Percentiles rank a stretch among this genome's conserved stretches.
These are phyloP conservation scores for Neoboletus brunneissimus DNA, from an alignment of 768 basidiomycete genomes.

Conservation along the genomic window DNA sequence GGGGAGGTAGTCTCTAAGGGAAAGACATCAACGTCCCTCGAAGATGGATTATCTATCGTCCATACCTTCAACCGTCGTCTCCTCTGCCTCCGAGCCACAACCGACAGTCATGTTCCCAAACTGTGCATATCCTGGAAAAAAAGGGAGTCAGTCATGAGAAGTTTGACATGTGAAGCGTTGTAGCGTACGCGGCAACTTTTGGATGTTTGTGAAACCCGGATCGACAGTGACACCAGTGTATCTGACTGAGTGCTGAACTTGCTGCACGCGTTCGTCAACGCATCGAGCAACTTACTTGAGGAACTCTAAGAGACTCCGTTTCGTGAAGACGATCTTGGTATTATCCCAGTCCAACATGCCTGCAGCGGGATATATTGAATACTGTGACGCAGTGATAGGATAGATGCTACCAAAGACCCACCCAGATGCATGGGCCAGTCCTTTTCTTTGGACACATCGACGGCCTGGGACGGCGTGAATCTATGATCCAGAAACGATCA, in stretches of 20 bases:
- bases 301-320: constrained; percentile 73
- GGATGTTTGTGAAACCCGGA: constrained; percentile 69
- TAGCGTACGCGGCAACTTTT: constrained; percentile 67
- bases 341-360: constrained; percentile 82
- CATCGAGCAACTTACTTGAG: constrained; percentile 51
- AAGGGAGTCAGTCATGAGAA: not conserved
- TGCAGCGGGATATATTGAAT: constrained; percentile 22
- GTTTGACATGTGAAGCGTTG: not conserved
- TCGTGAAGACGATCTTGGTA: constrained; percentile 76
- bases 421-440: constrained; percentile 72
- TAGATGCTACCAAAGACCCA: constrained; percentile 26
- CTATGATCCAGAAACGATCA: constrained; percentile 33
- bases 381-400: not conserved
- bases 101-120: constrained; percentile 52
- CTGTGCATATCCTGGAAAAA: constrained; percentile 56
- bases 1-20: constrained; percentile 12
- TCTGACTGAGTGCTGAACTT: constrained; percentile 40
- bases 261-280: constrained; percentile 5
- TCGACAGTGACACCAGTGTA: constrained; percentile 76
- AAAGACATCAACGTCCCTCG: not conserved
- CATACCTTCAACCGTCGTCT: constrained; percentile 30
- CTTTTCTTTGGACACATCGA: constrained; percentile 66
- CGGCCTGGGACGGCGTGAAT: constrained; percentile 51
- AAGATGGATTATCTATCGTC: not conserved
- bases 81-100: constrained; percentile 13